Conservation (phyloP, 495 filamentous ascomycete genomes). For the Penicillium goetzii region DNA sequence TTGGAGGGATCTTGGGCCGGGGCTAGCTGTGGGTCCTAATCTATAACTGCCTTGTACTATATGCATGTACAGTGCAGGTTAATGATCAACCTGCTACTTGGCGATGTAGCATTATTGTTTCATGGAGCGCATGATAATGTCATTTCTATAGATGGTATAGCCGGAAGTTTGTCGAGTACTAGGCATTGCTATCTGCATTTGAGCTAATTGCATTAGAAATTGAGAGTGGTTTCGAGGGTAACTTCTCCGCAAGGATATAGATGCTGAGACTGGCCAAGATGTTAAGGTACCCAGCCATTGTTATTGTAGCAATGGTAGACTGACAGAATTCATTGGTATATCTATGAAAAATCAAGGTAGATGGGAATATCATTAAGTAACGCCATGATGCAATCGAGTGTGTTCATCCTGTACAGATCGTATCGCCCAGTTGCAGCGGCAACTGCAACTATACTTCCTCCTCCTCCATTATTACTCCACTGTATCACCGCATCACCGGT, state of each 20-base stretch:
- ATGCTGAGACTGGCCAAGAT: no score
- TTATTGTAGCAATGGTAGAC: not conserved
- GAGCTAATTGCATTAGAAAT: no score
- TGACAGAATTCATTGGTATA: conserved; percentile 1
- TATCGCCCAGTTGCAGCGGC: not conserved
- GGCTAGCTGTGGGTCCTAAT: not conserved
- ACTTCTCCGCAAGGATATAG: no score
- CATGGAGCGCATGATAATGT: no score
- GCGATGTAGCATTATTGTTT: no score
- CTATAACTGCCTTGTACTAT: not conserved
- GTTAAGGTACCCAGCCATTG: not conserved
- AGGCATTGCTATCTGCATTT: no score
- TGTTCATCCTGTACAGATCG: conserved; percentile 9
- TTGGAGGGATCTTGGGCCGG: conserved; percentile 2
- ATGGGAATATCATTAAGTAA: not conserved
- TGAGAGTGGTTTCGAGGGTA: no score
- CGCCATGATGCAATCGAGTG: conserved; percentile 28
- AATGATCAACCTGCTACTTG: not conserved
- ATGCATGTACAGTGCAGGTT: not conserved
- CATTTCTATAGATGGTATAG: no score
- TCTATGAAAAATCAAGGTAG: not conserved
- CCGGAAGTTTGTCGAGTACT: no score
- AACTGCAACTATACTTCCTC: not conserved
- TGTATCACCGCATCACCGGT: conserved; percentile 80
- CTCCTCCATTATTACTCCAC: not conserved